Evolutionary conservation across 225 moss, liverwort and hornwort species (phyloP).

Genomic region (Takakia lepidozioides): DNA sequence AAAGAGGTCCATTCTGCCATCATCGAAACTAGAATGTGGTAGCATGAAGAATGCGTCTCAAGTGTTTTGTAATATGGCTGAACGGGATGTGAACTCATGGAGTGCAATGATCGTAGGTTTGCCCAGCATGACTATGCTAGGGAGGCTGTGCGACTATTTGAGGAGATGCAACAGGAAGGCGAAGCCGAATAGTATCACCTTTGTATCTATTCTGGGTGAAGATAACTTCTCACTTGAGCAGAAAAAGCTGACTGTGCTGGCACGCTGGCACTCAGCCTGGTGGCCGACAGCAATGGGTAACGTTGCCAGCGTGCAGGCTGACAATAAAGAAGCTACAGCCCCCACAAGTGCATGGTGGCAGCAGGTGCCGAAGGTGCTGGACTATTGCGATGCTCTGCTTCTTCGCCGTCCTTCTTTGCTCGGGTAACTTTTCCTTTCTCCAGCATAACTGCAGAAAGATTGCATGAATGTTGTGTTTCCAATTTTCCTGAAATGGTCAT

Average conservation of each 20-base stretch:
- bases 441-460: too few species aligned
- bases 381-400: conserved; percentile 79
- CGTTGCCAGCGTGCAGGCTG: conserved; percentile 15
- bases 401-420: conserved; percentile 80
- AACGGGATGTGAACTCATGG: too few species aligned
- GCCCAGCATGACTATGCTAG: too few species aligned
- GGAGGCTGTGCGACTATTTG: too few species aligned
- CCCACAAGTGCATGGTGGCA: conserved; percentile 24
- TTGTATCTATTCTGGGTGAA: neutral
- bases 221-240: conserved; percentile 7
- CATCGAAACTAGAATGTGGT: too few species aligned
- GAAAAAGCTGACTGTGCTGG: conserved; percentile 1
- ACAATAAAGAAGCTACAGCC: neutral
- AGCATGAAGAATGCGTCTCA: too few species aligned
- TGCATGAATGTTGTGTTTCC: neutral
- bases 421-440: conserved; percentile 19
- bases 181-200: too few species aligned
- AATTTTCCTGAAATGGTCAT: neutral
- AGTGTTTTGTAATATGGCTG: too few species aligned
- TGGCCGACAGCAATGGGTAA: conserved; percentile 11
- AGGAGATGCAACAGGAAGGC: too few species aligned
- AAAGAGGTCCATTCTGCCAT: too few species aligned
- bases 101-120: too few species aligned
- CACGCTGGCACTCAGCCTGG: conserved; percentile 2
- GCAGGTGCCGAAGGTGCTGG: conserved; percentile 66